Base-by-base conservation (phyloP, 805 yeast species). In the Cyberlindnera xishuangbannaensis region DNA sequence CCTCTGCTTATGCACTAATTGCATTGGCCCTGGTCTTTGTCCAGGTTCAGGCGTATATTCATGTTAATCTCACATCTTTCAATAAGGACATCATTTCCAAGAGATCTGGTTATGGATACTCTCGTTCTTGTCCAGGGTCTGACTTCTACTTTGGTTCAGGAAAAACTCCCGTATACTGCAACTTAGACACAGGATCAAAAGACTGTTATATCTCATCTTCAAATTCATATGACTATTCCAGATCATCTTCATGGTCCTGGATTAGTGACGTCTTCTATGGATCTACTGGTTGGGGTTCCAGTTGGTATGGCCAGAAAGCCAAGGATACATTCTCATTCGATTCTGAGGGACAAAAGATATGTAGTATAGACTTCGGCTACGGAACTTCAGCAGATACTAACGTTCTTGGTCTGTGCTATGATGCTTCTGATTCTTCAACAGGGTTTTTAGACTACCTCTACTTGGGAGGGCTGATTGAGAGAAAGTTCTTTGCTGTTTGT, bases 401-500 rank as follows among this genome's bases (percentile, higher is more conserved):
- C 22, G 30, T 33, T 13, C 34, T 44, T 30, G 48, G 48, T 27
- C 25, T 44, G 17, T 38, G 40, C 21, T 42, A 37, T 27, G 30
- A 37, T 15, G 20, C 31, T 11, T 6, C 19, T 7, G 19, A 31
- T 8, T 33, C 30, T 19, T 29, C 34, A 9, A 25, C 42, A 7
- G 28, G 30, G 2, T 41, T 44, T 31, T 17, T 44, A 25, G 34
- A 34, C 25, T 26, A 39, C 24, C 25, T 44, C 8, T 30, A 24
- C 18, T 21, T 21, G 9, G 26, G 31, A 25, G 38, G 31, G 7
- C 17, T 35, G 9, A 34, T 40, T 20, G 15, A 34, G 10, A 41
- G 37, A 34, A 31, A 33, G 30, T 28, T 39, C 17, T 44, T 44
- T 27, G 36, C 48, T 8, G 41, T 41, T n/a, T 44, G 38, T 13